Conservation (phyloP, 768 basidiomycete species). For the Lentinula sp. region DNA sequence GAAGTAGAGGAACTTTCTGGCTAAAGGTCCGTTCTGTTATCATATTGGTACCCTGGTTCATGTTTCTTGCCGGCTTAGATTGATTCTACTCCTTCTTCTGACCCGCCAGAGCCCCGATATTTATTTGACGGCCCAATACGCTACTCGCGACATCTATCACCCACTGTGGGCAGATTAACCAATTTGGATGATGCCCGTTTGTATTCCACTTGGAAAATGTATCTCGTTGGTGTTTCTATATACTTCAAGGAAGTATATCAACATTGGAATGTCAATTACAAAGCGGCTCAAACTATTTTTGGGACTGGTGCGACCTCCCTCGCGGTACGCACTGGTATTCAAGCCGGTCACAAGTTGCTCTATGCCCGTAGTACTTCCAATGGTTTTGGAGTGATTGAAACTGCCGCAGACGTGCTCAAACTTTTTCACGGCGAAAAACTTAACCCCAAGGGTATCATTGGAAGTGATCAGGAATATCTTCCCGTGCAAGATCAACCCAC, state of each 20-base stretch:
- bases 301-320: slow-evolving; percentile 44
- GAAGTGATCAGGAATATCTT: neutral
- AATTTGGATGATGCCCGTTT: slow-evolving; percentile 54
- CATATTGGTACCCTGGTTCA: neutral
- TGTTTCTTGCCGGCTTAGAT: slow-evolving; percentile 34
- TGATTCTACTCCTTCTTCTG: slow-evolving; percentile 40
- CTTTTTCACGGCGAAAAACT: slow-evolving; percentile 27
- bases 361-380: slow-evolving; percentile 65
- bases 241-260: slow-evolving; percentile 59
- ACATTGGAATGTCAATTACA: slow-evolving; percentile 61
- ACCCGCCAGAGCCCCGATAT: slow-evolving; percentile 45
- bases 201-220: slow-evolving; percentile 79
- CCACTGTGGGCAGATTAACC: slow-evolving; percentile 60
- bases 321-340: slow-evolving; percentile 65
- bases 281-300: slow-evolving; percentile 69
- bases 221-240: slow-evolving; percentile 49
- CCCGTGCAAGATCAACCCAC: neutral
- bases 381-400: slow-evolving; percentile 52
- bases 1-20: slow-evolving; percentile 59
- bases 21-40: slow-evolving; percentile 42
- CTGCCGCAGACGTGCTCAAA: slow-evolving; percentile 36
- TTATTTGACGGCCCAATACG: slow-evolving; percentile 70
- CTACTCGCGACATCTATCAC: slow-evolving; percentile 66
- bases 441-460: neutral
- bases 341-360: slow-evolving; percentile 66